Conservation (phyloP, 2,329 filamentous ascomycete species). For the Didymella lethalis region DNA sequence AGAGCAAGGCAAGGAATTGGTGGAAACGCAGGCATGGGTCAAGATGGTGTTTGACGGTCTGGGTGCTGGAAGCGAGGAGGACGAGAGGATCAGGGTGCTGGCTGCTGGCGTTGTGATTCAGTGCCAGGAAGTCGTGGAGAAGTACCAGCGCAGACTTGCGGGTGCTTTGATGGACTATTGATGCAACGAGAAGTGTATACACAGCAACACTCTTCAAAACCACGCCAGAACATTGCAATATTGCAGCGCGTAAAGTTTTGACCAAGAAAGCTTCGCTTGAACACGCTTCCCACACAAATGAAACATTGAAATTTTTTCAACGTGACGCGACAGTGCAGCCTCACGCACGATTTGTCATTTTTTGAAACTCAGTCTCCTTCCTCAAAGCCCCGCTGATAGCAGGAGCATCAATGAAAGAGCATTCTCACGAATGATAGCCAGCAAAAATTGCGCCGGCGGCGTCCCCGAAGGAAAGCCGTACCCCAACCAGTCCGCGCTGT, state of each 20-base stretch:
- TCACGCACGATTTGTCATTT: too few relatives aligned
- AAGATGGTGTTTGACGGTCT: slow-evolving; percentile 72
- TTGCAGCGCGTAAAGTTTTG: not conserved
- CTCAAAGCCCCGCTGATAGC: slow-evolving; percentile 46
- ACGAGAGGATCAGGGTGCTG: slow-evolving; percentile 79
- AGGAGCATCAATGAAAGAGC: slow-evolving; percentile 51
- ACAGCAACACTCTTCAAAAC: not conserved
- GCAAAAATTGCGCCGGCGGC: slow-evolving; percentile 46
- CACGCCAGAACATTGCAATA: not conserved
- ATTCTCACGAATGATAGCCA: slow-evolving; percentile 25
- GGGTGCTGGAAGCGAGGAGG: slow-evolving; percentile 63
- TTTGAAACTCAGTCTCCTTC: slow-evolving; percentile 37
- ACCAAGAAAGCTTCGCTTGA: not conserved
- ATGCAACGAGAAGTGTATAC: not conserved
- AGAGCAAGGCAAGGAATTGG: slow-evolving; percentile 75
- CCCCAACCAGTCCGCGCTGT: slow-evolving; percentile 47
- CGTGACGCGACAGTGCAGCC: not conserved
- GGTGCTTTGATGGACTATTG: slow-evolving; percentile 66
- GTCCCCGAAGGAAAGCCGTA: slow-evolving; percentile 48
- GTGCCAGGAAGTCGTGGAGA: slow-evolving; percentile 81
- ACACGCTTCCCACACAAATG: not conserved
- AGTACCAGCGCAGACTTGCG: slow-evolving; percentile 78
- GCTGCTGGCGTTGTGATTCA: slow-evolving; percentile 80
- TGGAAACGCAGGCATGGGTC: slow-evolving; percentile 90
- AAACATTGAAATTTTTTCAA: not conserved